phyloP scores from a whole-genome alignment of 148 eudicot species.

The Mesembryanthemum crystallinum region DNA sequence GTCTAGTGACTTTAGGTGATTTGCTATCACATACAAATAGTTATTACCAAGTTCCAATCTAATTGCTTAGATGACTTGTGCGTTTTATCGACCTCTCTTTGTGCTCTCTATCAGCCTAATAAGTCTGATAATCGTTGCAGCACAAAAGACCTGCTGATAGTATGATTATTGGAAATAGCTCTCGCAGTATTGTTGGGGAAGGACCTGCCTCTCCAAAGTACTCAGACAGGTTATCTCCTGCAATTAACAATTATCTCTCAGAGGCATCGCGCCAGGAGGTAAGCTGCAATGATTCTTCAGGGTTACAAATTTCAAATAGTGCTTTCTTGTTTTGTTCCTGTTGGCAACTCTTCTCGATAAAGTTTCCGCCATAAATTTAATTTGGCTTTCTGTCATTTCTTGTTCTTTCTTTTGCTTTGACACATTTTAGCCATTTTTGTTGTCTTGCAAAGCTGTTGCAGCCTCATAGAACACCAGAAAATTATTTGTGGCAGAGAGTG shows the following conservation, averaged over 20 bases:
- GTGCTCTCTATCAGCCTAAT: not conserved
- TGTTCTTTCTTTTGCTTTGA: slow-evolving; percentile 2
- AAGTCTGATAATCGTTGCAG: slow-evolving; percentile 44
- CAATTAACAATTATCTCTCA: slow-evolving; percentile 83
- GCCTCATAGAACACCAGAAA: slow-evolving; percentile 95
- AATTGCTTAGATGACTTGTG: not conserved
- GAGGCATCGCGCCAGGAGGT: slow-evolving; percentile 99
- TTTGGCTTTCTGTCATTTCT: not conserved
- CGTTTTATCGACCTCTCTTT: not conserved
- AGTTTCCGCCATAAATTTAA: not conserved
- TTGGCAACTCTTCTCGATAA: not conserved
- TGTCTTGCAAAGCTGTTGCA: slow-evolving; percentile 30
- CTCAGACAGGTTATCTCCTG: slow-evolving; percentile 95
- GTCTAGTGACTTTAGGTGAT: too few species aligned
- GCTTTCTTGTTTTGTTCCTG: not conserved
- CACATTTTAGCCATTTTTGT: not conserved
- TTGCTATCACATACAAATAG: too few species aligned
- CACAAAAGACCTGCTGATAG: slow-evolving; percentile 83
- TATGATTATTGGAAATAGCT: slow-evolving; percentile 80
- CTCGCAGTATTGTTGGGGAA: slow-evolving; percentile 72
- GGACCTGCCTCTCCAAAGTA: slow-evolving; percentile 79
- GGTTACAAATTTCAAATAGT: not conserved
- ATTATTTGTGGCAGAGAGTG: slow-evolving; percentile 88
- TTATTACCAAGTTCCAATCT: too few species aligned
- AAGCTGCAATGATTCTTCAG: slow-evolving; percentile 24